Base-by-base conservation (phyloP, 2,329 filamentous ascomycete species). In the Aspergillus neotritici region DNA sequence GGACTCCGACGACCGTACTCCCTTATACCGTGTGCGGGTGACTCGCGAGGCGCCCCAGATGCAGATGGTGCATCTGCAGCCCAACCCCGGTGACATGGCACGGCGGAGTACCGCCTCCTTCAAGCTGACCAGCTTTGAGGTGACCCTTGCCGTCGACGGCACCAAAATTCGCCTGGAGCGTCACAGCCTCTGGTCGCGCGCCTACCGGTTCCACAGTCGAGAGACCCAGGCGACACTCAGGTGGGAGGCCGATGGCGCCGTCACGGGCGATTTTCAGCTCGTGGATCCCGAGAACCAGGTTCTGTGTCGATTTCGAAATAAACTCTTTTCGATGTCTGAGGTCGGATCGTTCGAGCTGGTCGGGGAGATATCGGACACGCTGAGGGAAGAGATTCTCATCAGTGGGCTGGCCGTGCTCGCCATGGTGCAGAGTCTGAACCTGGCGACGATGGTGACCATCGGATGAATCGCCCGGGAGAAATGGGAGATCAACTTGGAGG, bases 351-450 rank as follows among this genome's bases (percentile, higher is more conserved):
- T 46, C 15, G 43, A 46, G 17, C 9, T 46, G 6, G 39, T 34
- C n/a, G 31, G 39, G 2, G 39, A 32, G 4, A 7, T 46, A 5
- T 5, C 30, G 12, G 33, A 36, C 12, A 12, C 16, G 10, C n/a
- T 46, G 12, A 36, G 34, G 4, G 43, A 46, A 10, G 43, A 46
- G 38, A 28, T 37, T 3, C 34, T 42, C 11, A 42, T 46, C 29
- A 37, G 33, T 33, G 32, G 39, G 13, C 29, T 46, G 43, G 39
- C 43, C 17, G 33, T 46, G 34, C 34, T 46, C 13, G 21, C 34
- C 3, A 46, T 46, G 43, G 39, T 42, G 13, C 43, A 46, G 30
- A 46, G 43, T 15, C 28, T 46, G 33, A 42, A 38, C 34, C 30
- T 42, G 13, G 43, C 43, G 4, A 21, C 25, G 10, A 46, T 46